phyloP scores from a whole-genome alignment of 257 asterid species.

The Ehretia macrophylla region DNA sequence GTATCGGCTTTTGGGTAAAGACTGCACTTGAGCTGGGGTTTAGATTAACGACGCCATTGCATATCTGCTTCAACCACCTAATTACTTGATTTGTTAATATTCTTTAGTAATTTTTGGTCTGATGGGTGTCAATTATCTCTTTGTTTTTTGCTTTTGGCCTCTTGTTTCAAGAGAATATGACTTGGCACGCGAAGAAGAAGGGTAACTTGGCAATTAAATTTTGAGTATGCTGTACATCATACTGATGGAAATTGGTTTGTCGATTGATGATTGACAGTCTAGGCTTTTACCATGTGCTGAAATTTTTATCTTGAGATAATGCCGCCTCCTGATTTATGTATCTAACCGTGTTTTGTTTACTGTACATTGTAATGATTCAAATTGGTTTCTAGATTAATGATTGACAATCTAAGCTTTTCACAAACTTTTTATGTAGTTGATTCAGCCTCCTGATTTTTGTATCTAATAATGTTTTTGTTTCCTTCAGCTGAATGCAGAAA shows the following conservation, averaged over 20 bases:
- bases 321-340: conserved; percentile 4
- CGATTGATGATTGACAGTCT: neutral
- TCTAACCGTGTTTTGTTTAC: neutral
- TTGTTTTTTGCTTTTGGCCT: neutral
- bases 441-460: conserved; percentile 4
- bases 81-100: neutral
- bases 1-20: neutral
- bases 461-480: neutral
- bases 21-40: conserved; percentile 1
- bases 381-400: too few species aligned
- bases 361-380: too few species aligned
- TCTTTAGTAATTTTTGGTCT: neutral
- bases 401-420: too few species aligned
- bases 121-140: neutral
- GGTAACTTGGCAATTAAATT: neutral
- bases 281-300: neutral
- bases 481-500: conserved; percentile 88
- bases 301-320: neutral
- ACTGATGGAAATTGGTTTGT: neutral
- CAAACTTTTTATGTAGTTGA: too few species aligned
- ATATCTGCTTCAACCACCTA: neutral
- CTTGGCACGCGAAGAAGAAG: neutral
- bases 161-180: neutral
- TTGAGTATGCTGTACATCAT: neutral
- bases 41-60: neutral